Base-by-base conservation (phyloP, 202 grass and related monocot genomes). In the Cymbopogon flexuosus region DNA sequence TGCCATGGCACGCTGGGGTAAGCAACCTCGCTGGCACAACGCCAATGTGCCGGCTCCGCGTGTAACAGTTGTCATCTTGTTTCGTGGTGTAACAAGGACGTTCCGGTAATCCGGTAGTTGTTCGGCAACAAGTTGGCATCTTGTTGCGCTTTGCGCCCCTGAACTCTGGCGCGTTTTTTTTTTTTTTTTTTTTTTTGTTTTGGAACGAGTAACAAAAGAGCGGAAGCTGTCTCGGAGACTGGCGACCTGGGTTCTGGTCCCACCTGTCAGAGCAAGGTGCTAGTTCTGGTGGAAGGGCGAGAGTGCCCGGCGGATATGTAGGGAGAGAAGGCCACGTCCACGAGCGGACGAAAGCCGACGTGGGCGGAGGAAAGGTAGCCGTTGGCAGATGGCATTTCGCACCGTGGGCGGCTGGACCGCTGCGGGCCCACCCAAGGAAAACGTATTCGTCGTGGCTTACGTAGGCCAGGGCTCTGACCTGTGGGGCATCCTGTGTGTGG, bases 351-450 rank as follows among this genome's bases (percentile, higher is more conserved):
- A 27, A 2, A 27, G 40, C 40, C 9, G 42, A 31, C 13, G 18
- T n/a, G 6, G 75, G 19, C 6, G 23, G 23, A 18, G 63, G 68
- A 45, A 47, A 77, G 47, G 77, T 66, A 81, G 87, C 87, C 71
- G 87, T 89, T 89, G 76, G 39, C 36, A 39, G 7, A 3, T 33
- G 31, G 31, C 31, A 33, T 4, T 23, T 23, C 1, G 37, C 18
- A 51, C 6, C 13, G n/a, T 37, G 59, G 61, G 47, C 62, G 75
- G 69, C 62, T 66, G 49, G 51, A 60, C 29, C 36, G 0, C 37
- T 5, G 62, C n/a, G 80, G 56, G 70, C 1, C 31, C 8, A 23
- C 5, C 31, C 0, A 43, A 30, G 8, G 7, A 0, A 77, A 77
- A 77, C 74, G 39, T 34, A 29, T 27, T 51, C 49, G 47, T 47